Evolutionary conservation across 257 asterid genomes (phyloP).

Genomic region (Rhazya stricta): DNA sequence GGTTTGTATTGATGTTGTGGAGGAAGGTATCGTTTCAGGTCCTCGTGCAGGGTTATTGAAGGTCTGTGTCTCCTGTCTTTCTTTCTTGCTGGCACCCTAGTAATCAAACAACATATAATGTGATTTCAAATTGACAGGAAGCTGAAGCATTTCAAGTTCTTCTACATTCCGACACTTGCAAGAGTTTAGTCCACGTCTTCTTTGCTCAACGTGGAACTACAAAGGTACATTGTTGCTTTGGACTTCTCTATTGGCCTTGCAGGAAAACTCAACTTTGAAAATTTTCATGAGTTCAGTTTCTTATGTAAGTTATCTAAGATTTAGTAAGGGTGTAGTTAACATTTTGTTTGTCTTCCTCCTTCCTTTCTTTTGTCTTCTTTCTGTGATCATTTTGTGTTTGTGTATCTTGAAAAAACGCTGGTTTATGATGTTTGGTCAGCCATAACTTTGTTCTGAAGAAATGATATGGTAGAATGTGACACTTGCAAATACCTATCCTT

Average conservation of each 20-base stretch:
- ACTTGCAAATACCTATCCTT: not conserved
- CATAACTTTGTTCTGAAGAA: not conserved
- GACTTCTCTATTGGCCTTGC: not conserved
- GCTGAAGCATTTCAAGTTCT: slow-evolving; percentile 79
- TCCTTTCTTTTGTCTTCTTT: no score
- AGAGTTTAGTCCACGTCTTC: slow-evolving; percentile 90
- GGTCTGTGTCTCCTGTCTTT: slow-evolving; percentile 41
- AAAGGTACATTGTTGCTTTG: slow-evolving; percentile 38
- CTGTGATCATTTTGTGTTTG: not conserved
- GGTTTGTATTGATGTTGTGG: slow-evolving; percentile 79
- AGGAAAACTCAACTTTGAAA: not conserved
- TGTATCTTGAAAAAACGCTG: not conserved
- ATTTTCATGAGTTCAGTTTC: not conserved
- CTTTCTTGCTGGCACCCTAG: not conserved
- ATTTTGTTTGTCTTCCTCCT: not conserved
- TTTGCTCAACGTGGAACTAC: slow-evolving; percentile 95
- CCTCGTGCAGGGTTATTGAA: slow-evolving; percentile 85
- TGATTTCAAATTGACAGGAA: slow-evolving; percentile 51
- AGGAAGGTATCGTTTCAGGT: slow-evolving; percentile 85
- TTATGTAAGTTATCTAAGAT: not conserved
- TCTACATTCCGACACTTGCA: slow-evolving; percentile 73
- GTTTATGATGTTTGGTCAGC: not conserved
- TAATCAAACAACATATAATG: slow-evolving; percentile 6
- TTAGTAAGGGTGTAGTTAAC: not conserved
- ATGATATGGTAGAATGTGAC: not conserved